A percentile compares a stretch with the other conserved stretches of the same genome.
Evolutionary conservation across 2,329 filamentous ascomycete genomes (phyloP).

Genomic region (Ophiostoma ulmi): DNA sequence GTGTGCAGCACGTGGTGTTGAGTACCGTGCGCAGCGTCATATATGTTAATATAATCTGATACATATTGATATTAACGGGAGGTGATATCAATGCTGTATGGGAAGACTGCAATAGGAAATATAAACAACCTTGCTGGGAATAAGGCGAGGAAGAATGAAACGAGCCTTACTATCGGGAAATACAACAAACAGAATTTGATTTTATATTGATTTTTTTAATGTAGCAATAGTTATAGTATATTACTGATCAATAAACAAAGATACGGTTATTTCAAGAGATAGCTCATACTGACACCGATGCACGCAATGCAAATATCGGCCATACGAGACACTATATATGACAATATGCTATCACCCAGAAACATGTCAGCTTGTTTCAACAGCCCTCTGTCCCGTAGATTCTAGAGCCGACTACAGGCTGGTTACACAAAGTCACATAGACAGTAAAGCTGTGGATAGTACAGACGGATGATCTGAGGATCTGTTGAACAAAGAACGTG

Average conservation of each 20-base stretch:
- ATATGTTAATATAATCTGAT: not conserved
- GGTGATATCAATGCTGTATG: constrained; percentile 2
- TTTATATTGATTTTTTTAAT: not conserved
- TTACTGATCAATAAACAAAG: not conserved
- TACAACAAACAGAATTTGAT: not conserved
- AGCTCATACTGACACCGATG: not conserved
- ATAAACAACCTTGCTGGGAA: not conserved
- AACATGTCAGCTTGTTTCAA: not conserved
- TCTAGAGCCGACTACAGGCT: not conserved
- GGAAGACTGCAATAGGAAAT: not conserved
- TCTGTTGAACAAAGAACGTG: constrained; percentile 11
- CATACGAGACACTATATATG: not conserved
- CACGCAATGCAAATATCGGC: not conserved
- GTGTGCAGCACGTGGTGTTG: not conserved
- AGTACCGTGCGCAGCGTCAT: not conserved
- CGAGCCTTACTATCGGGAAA: too few species aligned
- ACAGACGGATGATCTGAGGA: not conserved
- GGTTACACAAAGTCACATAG: not conserved
- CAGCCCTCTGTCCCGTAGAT: not conserved
- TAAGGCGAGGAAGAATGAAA: not conserved
- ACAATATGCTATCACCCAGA: not conserved
- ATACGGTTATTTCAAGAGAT: not conserved
- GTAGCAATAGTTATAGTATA: not conserved
- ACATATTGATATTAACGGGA: not conserved
- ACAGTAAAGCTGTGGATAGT: not conserved